Conservation (phyloP, 2,329 filamentous ascomycete species). For the Diaporthe vexans region DNA sequence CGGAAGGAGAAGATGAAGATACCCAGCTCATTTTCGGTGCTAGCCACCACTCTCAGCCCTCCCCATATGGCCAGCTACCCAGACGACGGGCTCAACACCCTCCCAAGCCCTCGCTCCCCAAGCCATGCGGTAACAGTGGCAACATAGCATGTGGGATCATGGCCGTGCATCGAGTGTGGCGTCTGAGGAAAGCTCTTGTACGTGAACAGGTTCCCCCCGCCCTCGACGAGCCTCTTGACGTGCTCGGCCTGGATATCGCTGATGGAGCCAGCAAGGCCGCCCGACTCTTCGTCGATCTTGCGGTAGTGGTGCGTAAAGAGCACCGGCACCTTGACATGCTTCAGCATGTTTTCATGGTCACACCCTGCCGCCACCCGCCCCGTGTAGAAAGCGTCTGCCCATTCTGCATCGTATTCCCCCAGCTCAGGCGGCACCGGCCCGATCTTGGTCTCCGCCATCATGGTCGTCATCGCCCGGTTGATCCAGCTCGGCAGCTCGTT, state of each 20-base stretch:
- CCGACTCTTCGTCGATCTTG: conserved; percentile 33
- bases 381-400: conserved; percentile 39
- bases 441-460: conserved; percentile 39
- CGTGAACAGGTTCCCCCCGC: conserved; percentile 39
- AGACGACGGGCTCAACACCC: conserved; percentile 30
- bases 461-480: conserved; percentile 30
- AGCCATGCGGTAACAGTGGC: conserved; percentile 39
- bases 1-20: too few relatives aligned
- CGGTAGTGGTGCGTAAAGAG: conserved; percentile 43
- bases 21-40: too few relatives aligned
- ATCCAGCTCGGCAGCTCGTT: conserved; percentile 41
- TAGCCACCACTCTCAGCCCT: background rate
- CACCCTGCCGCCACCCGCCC: conserved; percentile 38
- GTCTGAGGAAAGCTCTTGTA: conserved; percentile 39
- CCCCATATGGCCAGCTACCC: background rate
- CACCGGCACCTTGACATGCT: conserved; percentile 42
- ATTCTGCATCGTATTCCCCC: conserved; percentile 43
- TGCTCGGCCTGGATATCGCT: conserved; percentile 39
- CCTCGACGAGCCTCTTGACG: conserved; percentile 40
- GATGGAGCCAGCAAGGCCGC: conserved; percentile 37
- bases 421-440: conserved; percentile 36
- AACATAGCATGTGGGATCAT: conserved; percentile 41
- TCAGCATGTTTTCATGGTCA: conserved; percentile 43
- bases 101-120: conserved; percentile 35
- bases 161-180: conserved; percentile 42